Conservation (phyloP, 1,284 basidiomycete species). For the Cryptococcus sp. region DNA sequence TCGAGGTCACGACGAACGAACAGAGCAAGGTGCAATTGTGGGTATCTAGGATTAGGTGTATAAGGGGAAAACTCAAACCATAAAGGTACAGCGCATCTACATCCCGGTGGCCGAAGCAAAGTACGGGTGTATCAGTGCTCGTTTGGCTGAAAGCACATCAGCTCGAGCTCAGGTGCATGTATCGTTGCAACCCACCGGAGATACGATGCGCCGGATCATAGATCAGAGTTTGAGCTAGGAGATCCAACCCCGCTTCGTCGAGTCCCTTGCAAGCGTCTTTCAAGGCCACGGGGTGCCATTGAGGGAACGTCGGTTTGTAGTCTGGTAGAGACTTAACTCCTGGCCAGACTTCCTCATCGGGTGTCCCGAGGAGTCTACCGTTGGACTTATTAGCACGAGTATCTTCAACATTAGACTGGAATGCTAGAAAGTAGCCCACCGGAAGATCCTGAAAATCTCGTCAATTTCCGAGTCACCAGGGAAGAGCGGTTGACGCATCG, state of each 20-base stretch:
- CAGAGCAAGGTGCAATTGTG: no score
- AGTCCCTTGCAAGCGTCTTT: conserved; percentile 65
- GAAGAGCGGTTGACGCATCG: conserved; percentile 77
- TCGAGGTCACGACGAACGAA: no score
- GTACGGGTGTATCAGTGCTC: conserved; percentile 79
- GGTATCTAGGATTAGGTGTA: no score
- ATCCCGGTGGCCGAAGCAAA: conserved; percentile 53
- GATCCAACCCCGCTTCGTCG: conserved; percentile 72
- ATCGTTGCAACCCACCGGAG: conserved; percentile 64
- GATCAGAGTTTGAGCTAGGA: conserved; percentile 77
- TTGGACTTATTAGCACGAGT: no score
- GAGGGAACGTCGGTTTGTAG: conserved; percentile 95
- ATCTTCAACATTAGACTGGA: conserved; percentile 55
- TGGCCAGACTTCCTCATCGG: conserved; percentile 88
- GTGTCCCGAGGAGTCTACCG: conserved; percentile 74
- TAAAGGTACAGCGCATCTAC: not conserved
- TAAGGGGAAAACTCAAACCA: no score
- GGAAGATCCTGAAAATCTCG: conserved; percentile 99
- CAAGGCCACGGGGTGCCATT: conserved; percentile 73
- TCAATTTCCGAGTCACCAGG: conserved; percentile 99
- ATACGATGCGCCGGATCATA: conserved; percentile 95
- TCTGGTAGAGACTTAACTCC: conserved; percentile 87
- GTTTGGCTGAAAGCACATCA: conserved; percentile 64
- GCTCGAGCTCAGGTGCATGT: not conserved
- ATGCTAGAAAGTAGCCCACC: no score